Evolutionary conservation across 1,139 yeast species (phyloP), one percentile per base, ranked within the genome.

Genomic region (Sugiyamaella sp.): DNA sequence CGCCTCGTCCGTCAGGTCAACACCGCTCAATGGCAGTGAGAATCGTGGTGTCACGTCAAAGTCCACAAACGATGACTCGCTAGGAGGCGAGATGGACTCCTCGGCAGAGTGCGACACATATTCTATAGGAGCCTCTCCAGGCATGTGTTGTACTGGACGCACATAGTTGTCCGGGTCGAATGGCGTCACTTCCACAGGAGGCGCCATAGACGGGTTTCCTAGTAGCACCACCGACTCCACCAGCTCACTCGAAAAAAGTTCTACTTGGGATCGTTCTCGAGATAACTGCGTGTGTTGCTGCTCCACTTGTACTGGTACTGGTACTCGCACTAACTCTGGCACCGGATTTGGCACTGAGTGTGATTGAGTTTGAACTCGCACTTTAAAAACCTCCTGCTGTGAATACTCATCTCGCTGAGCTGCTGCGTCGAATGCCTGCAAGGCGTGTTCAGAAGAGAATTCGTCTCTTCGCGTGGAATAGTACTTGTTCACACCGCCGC

Each of bases 11-110:
- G 66, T 63, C 29, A 71, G 65, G 41, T 63, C 67, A 45, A 58
- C 64, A n/a, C 62, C 55, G 12, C 61, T 60, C 9, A 57, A 24
- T 6, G 69, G 66, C 17, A 69, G 47, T 4, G 64, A 54, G 43
- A 70, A 56, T 19, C 63, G 61, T 9, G 74, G 72, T 4, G 66
- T 53, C 33, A 71, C 51, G 42, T 64, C 72, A 57, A 71, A 71
- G 47, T 71, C 75, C 10, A 71, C 73, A 41, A 44, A 32, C 21
- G 48, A 44, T 4, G 48, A 21, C 17, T 44, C 48, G 17, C 17
- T 19, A 4, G 48, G 48, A 2, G 40, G 47, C 5, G 47, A 44
- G 20, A 44, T 29, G 3, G 40, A 21, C 9, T 43, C 46, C 2
- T 16, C 33, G 8, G 25, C 4, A 25, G 8, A 8, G 17, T 20